A percentile compares a stretch with the other conserved stretches of the same genome.
Evolutionary conservation across 1,139 yeast species (phyloP).

Genomic region (Candida sp.): DNA sequence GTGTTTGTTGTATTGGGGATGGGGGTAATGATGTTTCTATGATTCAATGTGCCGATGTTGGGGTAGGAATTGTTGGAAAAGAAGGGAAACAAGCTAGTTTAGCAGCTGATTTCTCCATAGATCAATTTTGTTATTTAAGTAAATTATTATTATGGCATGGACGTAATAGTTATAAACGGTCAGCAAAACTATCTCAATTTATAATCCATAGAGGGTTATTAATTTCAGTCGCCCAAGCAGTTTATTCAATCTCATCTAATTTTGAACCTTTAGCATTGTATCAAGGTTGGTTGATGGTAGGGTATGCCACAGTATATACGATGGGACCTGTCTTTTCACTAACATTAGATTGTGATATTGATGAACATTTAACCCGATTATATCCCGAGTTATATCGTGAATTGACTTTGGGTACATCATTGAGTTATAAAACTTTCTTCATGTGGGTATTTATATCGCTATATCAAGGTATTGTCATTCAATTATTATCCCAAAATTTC

Average conservation of each 20-base stretch:
- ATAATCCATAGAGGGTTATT: slow-evolving; percentile 94
- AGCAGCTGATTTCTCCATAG: slow-evolving; percentile 95
- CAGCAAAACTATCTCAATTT: slow-evolving; percentile 93
- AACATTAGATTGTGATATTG: slow-evolving; percentile 89
- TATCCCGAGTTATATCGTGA: slow-evolving; percentile 97
- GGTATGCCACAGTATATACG: slow-evolving; percentile 94
- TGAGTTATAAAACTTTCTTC: slow-evolving; percentile 84
- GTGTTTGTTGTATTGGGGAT: slow-evolving; percentile 98
- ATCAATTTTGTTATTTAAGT: slow-evolving; percentile 87
- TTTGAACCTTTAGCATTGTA: slow-evolving; percentile 94
- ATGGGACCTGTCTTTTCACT: slow-evolving; percentile 98
- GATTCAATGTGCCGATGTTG: slow-evolving; percentile 99
- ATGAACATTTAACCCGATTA: slow-evolving; percentile 80
- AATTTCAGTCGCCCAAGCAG: slow-evolving; percentile 96
- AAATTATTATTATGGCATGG: slow-evolving; percentile 96
- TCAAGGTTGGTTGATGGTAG: slow-evolving; percentile 98
- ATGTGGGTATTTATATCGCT: slow-evolving; percentile 88
- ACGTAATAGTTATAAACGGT: slow-evolving; percentile 90
- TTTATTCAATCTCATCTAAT: slow-evolving; percentile 77
- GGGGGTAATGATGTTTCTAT: slow-evolving; percentile 99
- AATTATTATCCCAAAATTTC: slow-evolving; percentile 73
- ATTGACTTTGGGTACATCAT: slow-evolving; percentile 79
- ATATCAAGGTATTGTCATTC: slow-evolving; percentile 84
- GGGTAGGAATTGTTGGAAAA: slow-evolving; percentile 98
- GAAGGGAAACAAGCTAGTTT: slow-evolving; percentile 97